Evolutionary conservation across 208 protist species (phyloP).

Genomic region (Vickermania spadyakhi): DNA sequence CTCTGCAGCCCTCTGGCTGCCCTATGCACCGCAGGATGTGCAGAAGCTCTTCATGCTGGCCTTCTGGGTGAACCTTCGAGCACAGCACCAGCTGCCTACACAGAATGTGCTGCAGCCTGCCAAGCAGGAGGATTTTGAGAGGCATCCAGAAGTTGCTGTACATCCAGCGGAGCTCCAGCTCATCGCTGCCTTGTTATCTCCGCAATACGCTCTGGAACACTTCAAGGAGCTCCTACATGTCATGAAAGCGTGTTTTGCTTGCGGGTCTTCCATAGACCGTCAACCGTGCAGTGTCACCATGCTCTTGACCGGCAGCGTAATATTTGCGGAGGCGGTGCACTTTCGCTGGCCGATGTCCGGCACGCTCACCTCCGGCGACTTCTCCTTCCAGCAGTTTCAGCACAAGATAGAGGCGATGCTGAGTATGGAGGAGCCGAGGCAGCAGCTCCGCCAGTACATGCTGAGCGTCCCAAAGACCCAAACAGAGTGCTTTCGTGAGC

Average conservation of each 20-base stretch:
- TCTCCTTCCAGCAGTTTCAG: constrained; percentile 26
- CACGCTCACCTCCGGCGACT: constrained; percentile 13
- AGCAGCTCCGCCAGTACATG: constrained; percentile 49
- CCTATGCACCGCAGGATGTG: not conserved
- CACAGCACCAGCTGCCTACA: too few species aligned
- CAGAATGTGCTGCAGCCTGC: too few species aligned
- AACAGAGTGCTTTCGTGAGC: constrained; percentile 66
- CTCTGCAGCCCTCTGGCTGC: not conserved
- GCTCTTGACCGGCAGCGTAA: not conserved
- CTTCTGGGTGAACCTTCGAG: not conserved
- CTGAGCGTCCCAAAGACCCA: constrained; percentile 30
- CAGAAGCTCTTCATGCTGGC: not conserved
- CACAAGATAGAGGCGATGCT: constrained; percentile 52
- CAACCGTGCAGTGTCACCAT: too few species aligned
- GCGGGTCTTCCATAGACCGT: too few species aligned
- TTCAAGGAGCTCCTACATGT: too few species aligned
- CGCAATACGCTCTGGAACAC: too few species aligned
- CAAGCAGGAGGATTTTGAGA: too few species aligned
- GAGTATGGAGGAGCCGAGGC: constrained; percentile 18
- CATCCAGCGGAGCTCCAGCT: not conserved
- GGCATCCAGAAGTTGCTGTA: too few species aligned
- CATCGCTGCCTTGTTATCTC: not conserved
- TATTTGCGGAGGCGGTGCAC: not conserved
- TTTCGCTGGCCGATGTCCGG: constrained; percentile 15
- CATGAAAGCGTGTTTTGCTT: too few species aligned